Evolutionary conservation across 208 protist genomes (phyloP), one percentile per base, ranked within the genome.

Genomic region (Leishmania braziliensis): DNA sequence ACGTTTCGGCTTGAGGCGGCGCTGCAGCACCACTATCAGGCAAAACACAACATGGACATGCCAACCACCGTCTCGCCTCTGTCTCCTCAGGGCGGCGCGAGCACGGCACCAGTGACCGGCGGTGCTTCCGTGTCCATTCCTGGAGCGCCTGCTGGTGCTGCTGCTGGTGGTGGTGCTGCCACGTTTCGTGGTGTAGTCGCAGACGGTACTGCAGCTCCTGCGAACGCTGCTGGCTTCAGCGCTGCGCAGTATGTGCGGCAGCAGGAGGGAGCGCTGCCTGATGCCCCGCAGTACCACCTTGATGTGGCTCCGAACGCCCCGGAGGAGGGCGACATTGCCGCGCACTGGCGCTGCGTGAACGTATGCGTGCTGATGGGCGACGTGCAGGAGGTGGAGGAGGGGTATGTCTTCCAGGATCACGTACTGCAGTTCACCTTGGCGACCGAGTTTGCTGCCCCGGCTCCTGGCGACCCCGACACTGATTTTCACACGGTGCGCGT

Each of bases 1-100:
- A 91, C 89, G 33, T 98, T 98, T 74, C 90, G 95, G 18, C 80
- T 98, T 2, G 93, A 98, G 86, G 93, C 95, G 23, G 95, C 95
- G 23, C 84, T 98, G 69, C 91, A 93, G 78, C 95, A 98, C 75
- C 95, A 98, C 86, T 97, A 97, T 69, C 91, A 94, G 80, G 92
- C 93, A 4, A 98, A 98, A 84, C 95, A 98, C 80, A 95, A 95
- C 85, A 95, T 96, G 88, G 90, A 94, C 16, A 93, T 95, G 89
- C 90, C 94, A 1, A 68, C 73, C 36, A 54, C 78, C 58, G 29
- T n/a, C 39, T 58, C 69, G 20, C 16, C 68, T n/a, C 23, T 6
- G 43, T 18, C 68, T 72, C 2, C 43, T 33, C 68, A 20, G 20
- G 46, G 43, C 33, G 74, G 75, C n/a, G 26, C 16, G 71, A 78